Evolutionary conservation across 2,329 filamentous ascomycete genomes (phyloP), one percentile per base, ranked within the genome.

Genomic region (Hypoxylon sp.): DNA sequence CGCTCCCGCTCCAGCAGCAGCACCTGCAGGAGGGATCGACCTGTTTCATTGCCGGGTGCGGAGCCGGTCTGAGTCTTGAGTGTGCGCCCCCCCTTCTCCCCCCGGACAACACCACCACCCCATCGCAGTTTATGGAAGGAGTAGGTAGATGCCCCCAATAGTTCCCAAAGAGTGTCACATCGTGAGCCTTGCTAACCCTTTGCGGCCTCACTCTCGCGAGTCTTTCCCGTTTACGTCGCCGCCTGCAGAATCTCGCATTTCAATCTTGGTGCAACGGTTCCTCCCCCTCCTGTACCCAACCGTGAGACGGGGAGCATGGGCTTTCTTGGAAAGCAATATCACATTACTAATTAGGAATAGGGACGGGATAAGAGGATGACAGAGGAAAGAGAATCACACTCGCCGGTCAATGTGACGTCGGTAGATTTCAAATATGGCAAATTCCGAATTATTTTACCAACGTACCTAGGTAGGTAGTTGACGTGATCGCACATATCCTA

Each of bases 41-140:
- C 62, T 63, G 66, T 68, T 65, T 68, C 62, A 68, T 62, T 65
- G 48, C 58, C 50, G 53, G 49, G 52, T 68, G 62, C 59, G 62
- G 62, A 58, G 56, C 61, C 61, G 56, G 61, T 64, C 48, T 53
- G 50, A 30, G 5, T 23, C 32, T 25, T 30, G 28, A 30, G 28
- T 30, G 28, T 25, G 43, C 11, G 17, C 14, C 25, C 28, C n/a
- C 19, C 23, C 41, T n/a, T n/a, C n/a, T n/a, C n/a, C n/a, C n/a
- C n/a, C n/a, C n/a, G n/a, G n/a, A n/a, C n/a, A n/a, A n/a, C n/a
- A n/a, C n/a, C n/a, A n/a, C n/a, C n/a, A n/a, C 17, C 32, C 55
- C 43, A 14, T 64, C 11, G 45, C 60, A 55, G 6, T 56, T 46
- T 58, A 38, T 21, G 51, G 50, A n/a, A 52, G 4, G 38, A 52